Conservation (phyloP, 306 rosid genomes). For the Castanea crenata region DNA sequence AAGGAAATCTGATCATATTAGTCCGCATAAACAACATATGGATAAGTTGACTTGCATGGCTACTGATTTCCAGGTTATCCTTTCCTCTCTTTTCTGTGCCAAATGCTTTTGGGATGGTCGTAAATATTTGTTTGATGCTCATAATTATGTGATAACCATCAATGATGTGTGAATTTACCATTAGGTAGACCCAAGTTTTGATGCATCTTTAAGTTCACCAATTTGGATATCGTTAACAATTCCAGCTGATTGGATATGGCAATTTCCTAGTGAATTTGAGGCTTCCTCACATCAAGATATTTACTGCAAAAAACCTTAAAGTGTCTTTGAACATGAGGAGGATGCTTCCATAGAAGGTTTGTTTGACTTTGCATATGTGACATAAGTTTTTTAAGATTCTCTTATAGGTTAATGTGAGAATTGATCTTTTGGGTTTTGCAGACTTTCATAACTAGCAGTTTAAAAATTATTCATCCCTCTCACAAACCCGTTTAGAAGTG, state of each 20-base stretch:
- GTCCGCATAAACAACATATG: constrained; percentile 28
- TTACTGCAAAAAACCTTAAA: constrained; percentile 54
- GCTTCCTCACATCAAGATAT: constrained; percentile 38
- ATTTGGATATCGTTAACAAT: constrained; percentile 62
- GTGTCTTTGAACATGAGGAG: constrained; percentile 85
- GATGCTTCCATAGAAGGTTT: constrained; percentile 77
- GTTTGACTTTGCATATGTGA: constrained; percentile 29
- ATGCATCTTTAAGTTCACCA: constrained; percentile 39
- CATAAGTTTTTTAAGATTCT: background rate
- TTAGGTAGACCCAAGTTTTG: constrained; percentile 58
- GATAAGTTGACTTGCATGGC: constrained; percentile 33
- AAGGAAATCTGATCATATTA: constrained; percentile 32
- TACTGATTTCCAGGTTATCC: constrained; percentile 32
- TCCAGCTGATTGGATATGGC: constrained; percentile 69
- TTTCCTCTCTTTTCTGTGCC: constrained; percentile 9
- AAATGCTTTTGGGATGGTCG: background rate
- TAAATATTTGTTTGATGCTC: background rate
- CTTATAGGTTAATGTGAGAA: constrained; percentile 4
- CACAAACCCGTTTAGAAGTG: constrained; percentile 75
- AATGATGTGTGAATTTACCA: constrained; percentile 34
- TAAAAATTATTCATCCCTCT: constrained; percentile 75
- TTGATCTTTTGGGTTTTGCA: constrained; percentile 41
- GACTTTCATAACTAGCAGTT: constrained; percentile 70
- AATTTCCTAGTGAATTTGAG: constrained; percentile 38
- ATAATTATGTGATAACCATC: constrained; percentile 14